Evolutionary conservation across 345 rosid genomes (phyloP).

Genomic region (Nephelium lappaceum): DNA sequence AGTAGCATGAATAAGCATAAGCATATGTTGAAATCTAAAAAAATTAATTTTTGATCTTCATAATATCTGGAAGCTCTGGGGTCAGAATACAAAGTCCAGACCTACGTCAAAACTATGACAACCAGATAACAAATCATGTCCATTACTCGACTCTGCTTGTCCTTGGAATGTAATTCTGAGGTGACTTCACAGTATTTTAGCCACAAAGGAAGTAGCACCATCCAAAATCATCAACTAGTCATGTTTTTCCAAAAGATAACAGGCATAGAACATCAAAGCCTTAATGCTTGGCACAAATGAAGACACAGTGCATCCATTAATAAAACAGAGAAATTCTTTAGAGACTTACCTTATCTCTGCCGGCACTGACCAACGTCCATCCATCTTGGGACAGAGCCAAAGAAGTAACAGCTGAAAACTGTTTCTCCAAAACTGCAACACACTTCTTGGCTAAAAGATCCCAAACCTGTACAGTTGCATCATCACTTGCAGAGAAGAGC

Average conservation of each 20-base stretch:
- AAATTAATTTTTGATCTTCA: background rate
- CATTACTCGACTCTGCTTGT: background rate
- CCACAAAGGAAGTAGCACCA: background rate
- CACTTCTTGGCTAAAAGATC: constrained; percentile 79
- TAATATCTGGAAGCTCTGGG: background rate
- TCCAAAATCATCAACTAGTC: background rate
- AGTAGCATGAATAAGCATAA: constrained; percentile 3
- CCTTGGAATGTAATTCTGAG: background rate
- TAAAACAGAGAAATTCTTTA: background rate
- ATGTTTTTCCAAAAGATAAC: background rate
- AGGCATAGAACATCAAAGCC: background rate
- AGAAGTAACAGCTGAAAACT: constrained; percentile 83
- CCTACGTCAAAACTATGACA: background rate
- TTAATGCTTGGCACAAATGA: background rate
- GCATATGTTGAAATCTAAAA: background rate
- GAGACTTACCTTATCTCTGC: constrained; percentile 83
- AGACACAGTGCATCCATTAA: background rate
- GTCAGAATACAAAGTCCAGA: background rate
- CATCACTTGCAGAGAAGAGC: constrained; percentile 94
- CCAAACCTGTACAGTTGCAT: constrained; percentile 86
- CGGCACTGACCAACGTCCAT: constrained; percentile 74
- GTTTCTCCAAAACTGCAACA: constrained; percentile 67
- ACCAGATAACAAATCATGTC: background rate
- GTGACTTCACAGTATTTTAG: background rate
- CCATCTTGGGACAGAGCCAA: constrained; percentile 86